Conservation (phyloP, 441 rosid species). For the Pelargonium exstipulatum region DNA sequence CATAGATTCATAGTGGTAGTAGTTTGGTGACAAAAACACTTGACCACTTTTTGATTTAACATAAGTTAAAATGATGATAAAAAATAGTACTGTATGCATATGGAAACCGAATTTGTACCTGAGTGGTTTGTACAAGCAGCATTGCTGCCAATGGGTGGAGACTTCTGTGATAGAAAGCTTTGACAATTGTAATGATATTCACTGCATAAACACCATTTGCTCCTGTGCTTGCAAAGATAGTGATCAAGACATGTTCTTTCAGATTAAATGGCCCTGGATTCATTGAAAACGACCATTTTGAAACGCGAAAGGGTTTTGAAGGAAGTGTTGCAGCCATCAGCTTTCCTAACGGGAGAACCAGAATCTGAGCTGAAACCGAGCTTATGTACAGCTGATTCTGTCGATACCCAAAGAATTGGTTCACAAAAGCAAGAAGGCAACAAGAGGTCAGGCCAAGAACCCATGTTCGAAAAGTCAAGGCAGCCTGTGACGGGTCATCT, state of each 20-base stretch:
- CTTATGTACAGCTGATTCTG: conserved; percentile 44
- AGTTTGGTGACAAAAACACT: no score
- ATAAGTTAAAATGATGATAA: neutral
- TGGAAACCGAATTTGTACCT: conserved; percentile 5
- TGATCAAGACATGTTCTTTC: conserved; percentile 62
- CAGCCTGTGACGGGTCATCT: conserved; percentile 55
- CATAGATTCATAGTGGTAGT: no score
- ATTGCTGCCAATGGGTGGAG: conserved; percentile 47
- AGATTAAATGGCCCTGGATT: conserved; percentile 50
- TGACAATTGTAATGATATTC: conserved; percentile 43
- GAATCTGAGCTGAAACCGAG: conserved; percentile 55
- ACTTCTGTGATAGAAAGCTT: conserved; percentile 50
- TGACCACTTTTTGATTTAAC: neutral
- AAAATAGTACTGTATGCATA: neutral
- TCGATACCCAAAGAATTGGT: conserved; percentile 63
- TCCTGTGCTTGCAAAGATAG: conserved; percentile 63
- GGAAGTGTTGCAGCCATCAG: conserved; percentile 73
- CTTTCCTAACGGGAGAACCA: conserved; percentile 58
- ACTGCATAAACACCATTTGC: conserved; percentile 58
- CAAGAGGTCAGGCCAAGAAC: conserved; percentile 52
- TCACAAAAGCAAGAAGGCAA: conserved; percentile 44
- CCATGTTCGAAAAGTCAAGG: conserved; percentile 72
- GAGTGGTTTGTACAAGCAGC: conserved; percentile 56
- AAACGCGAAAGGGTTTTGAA: conserved; percentile 26
- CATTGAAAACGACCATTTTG: conserved; percentile 46